Evolutionary conservation across 176 grass and related monocot species (phyloP), one percentile per base, ranked within the genome.

Genomic region (Panicum miliaceum): DNA sequence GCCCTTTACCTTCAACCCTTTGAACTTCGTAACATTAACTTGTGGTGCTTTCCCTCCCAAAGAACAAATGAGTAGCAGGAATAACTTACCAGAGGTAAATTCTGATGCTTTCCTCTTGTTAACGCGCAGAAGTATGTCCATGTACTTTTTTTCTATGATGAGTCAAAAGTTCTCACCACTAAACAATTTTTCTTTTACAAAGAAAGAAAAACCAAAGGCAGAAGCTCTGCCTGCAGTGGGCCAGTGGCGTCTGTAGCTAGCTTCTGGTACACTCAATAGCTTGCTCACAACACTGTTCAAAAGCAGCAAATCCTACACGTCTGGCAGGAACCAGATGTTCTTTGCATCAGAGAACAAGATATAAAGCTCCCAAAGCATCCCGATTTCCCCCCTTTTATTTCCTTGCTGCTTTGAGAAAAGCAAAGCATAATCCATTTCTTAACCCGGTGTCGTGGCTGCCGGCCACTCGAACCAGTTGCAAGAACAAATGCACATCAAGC

Each of bases 341-440:
- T 89, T 85, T 93, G 53, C 81, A 73, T 78, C 76, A 73, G n/a
- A 82, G 72, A 7, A 71, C 61, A 62, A 66, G 84, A 85, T 78
- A 45, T 35, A 88, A 71, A 83, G 82, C 86, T 64, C 78, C 65
- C 54, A 84, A 92, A 87, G 87, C 87, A 90, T 80, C 14, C 72
- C 20, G 4, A 84, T 73, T 16, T 25, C n/a, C 48, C 27, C 45
- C 42, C 23, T 66, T 89, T 89, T 59, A 18, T 70, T 69, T 82
- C 53, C 32, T 13, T 68, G 52, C 84, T 34, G 47, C 87, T 89
- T 86, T 82, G 58, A 82, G 43, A 71, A 93, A 92, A 88, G 91
- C 76, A 93, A 93, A 86, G 84, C 76, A 90, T 76, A 81, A 66
- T 37, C 23, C 54, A 86, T 87, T 82, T 32, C 83, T 76, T 89